Percentiles rank a stretch among this genome's conserved stretches.
These are phyloP conservation scores for Lunularia cruciata DNA, from an alignment of 225 moss, liverwort and hornwort genomes.

Conservation along the genomic window DNA sequence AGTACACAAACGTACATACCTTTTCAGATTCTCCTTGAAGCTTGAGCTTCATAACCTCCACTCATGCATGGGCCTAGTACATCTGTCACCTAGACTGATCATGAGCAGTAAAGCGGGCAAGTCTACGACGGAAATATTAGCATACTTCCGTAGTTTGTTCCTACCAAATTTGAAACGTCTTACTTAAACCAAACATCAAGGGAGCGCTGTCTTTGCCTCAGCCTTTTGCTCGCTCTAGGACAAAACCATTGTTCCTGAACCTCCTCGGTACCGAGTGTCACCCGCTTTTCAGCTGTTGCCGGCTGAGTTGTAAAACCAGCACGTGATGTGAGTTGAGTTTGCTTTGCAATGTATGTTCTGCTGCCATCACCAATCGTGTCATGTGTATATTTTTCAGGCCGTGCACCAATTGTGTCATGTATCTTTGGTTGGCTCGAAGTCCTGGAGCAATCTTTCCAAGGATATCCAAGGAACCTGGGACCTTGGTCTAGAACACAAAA, in stretches of 20 bases:
- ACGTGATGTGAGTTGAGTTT: conserved; percentile 6
- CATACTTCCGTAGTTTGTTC: neutral
- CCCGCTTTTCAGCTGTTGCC: neutral
- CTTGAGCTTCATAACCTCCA: neutral
- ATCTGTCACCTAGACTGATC: no score
- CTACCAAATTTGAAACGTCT: neutral
- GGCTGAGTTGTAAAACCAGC: neutral
- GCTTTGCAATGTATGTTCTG: no score
- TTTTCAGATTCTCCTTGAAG: neutral
- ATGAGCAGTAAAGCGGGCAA: neutral
- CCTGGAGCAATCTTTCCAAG: no score
- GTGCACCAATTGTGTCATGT: no score
- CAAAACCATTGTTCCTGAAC: conserved; percentile 7
- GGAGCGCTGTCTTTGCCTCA: conserved; percentile 12
- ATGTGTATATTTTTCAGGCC: no score
- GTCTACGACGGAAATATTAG: no score
- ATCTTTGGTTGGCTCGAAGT: no score
- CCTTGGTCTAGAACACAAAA: no score
- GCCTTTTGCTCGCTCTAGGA: conserved; percentile 21
- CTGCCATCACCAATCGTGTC: no score
- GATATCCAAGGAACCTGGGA: no score
- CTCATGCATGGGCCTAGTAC: neutral
- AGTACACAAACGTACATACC: neutral
- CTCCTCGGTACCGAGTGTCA: neutral
- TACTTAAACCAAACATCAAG: conserved; percentile 18